Evolutionary conservation across 192 early-diverging fungal genomes (phyloP).

Genomic region (Rhizoclosmatium globosum): DNA sequence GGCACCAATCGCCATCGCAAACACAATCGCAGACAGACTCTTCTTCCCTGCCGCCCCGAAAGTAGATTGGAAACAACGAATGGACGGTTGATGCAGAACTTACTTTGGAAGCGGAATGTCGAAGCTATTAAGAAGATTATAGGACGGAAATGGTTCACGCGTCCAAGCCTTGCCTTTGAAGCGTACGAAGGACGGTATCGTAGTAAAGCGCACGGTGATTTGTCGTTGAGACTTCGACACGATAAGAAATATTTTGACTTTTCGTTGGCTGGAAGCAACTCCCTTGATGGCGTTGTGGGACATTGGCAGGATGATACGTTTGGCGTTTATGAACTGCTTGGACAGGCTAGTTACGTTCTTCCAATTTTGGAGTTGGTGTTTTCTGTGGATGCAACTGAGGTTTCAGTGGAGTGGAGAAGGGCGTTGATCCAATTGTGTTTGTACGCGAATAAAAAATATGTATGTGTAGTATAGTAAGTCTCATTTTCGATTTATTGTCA

Average conservation of each 20-base stretch:
- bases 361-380: background rate
- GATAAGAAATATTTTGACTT: conserved; percentile 2
- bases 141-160: background rate
- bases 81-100: background rate
- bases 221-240: background rate
- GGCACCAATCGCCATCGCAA: background rate
- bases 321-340: conserved; percentile 14
- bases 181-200: background rate
- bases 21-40: background rate
- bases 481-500: too few relatives aligned
- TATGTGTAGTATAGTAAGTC: background rate
- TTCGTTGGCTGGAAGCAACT: background rate
- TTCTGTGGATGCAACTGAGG: background rate
- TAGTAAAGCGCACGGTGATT: background rate
- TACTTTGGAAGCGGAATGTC: background rate
- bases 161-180: background rate
- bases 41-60: background rate
- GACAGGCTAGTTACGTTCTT: background rate
- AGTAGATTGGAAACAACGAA: background rate
- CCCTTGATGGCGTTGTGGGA: background rate
- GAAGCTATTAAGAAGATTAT: background rate
- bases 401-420: background rate
- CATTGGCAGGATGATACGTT: conserved; percentile 26
- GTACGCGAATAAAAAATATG: background rate
- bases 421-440: conserved; percentile 8